Evolutionary conservation across 495 filamentous ascomycete species (phyloP).

Genomic region (Penicillium taxi): DNA sequence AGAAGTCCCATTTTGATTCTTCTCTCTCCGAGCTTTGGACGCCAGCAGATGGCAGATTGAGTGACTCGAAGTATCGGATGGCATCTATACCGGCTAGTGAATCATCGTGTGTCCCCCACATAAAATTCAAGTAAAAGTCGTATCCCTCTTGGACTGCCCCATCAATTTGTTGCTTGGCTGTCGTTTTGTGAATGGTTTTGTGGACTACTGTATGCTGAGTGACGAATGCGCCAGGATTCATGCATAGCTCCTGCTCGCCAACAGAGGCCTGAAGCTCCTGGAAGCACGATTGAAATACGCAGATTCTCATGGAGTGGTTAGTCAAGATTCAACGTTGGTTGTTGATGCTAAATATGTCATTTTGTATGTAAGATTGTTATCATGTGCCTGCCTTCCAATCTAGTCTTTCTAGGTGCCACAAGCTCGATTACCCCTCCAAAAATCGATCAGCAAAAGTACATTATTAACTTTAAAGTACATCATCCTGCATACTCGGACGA

Average conservation of each 20-base stretch:
- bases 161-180: conserved; percentile 12
- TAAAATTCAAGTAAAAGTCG: conserved; percentile 13
- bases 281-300: conserved; percentile 9
- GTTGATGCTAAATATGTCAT: neutral
- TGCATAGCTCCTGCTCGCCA: conserved; percentile 8
- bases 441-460: no score
- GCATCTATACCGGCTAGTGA: conserved; percentile 9
- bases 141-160: conserved; percentile 3
- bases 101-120: conserved; percentile 14
- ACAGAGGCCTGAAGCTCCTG: conserved; percentile 10
- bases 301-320: conserved; percentile 10
- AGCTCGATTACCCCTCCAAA: no score
- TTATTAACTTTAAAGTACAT: no score
- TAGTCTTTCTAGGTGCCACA: no score
- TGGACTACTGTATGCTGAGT: conserved; percentile 4
- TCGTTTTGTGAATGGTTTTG: conserved; percentile 8
- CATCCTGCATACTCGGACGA: no score
- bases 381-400: no score
- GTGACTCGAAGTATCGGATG: conserved; percentile 11
- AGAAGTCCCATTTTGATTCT: conserved; percentile 9
- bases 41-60: conserved; percentile 6
- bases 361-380: no score
- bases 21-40: conserved; percentile 7
- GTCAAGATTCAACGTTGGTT: no score
- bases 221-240: conserved; percentile 6